A percentile compares a stretch with the other conserved stretches of the same genome.
phyloP scores from a whole-genome alignment of 2,329 filamentous ascomycete species.

The Alternaria tenuissima region DNA sequence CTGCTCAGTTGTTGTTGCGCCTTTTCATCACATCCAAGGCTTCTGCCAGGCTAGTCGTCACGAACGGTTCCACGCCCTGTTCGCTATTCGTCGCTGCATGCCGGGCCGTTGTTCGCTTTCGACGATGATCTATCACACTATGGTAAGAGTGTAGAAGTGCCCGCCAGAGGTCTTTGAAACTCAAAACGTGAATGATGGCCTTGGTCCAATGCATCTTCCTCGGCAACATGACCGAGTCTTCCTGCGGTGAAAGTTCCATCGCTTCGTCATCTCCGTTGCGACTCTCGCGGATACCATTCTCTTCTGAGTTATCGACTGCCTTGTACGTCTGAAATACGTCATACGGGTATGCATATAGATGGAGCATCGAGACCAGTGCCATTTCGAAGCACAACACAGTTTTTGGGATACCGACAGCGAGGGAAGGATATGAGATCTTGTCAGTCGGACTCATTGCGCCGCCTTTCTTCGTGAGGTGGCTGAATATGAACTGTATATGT shows the following conservation, averaged over 20 bases:
- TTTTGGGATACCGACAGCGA: not conserved
- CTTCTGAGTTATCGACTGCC: not conserved
- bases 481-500: not conserved
- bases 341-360: not conserved
- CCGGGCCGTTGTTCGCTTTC: not conserved
- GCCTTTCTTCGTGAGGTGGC: not conserved
- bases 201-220: not conserved
- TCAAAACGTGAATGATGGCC: not conserved
- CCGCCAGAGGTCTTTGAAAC: not conserved
- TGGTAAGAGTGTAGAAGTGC: not conserved
- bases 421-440: not conserved
- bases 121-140: not conserved
- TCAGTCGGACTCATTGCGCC: not conserved
- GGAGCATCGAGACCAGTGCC: not conserved
- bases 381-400: not conserved
- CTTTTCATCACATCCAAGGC: not conserved
- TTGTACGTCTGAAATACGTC: not conserved
- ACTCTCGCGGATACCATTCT: not conserved
- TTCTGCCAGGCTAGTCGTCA: not conserved
- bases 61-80: not conserved
- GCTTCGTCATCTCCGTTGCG: not conserved
- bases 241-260: not conserved
- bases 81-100: not conserved
- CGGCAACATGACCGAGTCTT: not conserved
- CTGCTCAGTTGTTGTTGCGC: not conserved